Percentiles rank a stretch among this genome's conserved stretches.
Evolutionary conservation across 75 land plant species (phyloP).

Genomic region (Picea sitchensis): DNA sequence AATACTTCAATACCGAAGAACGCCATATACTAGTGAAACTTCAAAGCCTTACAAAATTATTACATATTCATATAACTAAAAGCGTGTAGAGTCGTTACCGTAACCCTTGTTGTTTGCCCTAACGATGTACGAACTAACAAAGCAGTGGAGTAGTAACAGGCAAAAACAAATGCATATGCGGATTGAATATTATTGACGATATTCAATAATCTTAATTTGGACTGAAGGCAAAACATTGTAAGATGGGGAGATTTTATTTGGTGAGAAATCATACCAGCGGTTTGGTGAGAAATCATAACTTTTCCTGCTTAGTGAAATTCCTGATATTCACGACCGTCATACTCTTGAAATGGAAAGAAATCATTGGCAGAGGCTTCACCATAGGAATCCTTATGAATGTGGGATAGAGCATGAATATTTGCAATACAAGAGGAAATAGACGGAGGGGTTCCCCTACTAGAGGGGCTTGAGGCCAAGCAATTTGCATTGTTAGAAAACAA

Average conservation of each 20-base stretch:
- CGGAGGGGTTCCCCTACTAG: conserved; percentile 81
- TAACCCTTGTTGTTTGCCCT: background rate
- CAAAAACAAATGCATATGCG: too few species aligned
- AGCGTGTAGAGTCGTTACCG: background rate
- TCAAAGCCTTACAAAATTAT: conserved; percentile 4
- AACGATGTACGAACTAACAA: background rate
- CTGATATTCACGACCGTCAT: background rate
- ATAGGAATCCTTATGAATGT: background rate
- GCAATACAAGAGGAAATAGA: conserved; percentile 39
- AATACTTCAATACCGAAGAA: background rate
- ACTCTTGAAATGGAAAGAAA: background rate
- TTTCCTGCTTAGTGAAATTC: background rate
- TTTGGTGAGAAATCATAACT: background rate
- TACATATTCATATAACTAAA: background rate
- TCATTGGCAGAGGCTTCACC: background rate
- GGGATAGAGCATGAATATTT: background rate
- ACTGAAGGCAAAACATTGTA: too few species aligned
- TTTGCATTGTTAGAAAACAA: background rate
- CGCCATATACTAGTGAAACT: conserved; percentile 3
- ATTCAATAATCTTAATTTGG: too few species aligned
- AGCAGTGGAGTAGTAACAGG: background rate
- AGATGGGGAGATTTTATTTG: too few species aligned
- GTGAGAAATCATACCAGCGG: background rate
- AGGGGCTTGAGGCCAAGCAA: conserved; percentile 14
- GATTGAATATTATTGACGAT: background rate